These are phyloP conservation scores for Perilla frutescens DNA, from an alignment of 257 asterid species.

Conservation along the genomic window DNA sequence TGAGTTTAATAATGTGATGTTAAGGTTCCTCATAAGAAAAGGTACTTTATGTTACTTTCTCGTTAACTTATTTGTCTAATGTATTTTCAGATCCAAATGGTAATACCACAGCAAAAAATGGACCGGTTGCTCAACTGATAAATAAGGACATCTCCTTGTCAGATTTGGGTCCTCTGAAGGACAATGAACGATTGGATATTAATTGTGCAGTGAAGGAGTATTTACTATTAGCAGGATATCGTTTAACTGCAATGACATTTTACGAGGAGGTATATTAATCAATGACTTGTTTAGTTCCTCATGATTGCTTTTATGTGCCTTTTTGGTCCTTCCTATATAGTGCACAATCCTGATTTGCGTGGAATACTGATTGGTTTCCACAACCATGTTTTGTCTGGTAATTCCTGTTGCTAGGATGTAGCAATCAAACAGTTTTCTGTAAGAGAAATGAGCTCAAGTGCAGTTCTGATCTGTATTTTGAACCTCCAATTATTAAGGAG, in stretches of 20 bases:
- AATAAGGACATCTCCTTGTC: slow-evolving; percentile 59
- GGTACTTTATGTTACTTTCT: slow-evolving; percentile 24
- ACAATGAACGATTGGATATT: slow-evolving; percentile 79
- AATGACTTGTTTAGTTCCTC: slow-evolving; percentile 33
- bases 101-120: slow-evolving; percentile 48
- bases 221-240: slow-evolving; percentile 88
- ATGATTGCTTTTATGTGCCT: slow-evolving; percentile 23
- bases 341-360: not conserved
- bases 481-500: not conserved
- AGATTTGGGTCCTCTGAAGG: slow-evolving; percentile 93
- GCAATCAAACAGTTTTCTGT: not conserved
- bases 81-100: slow-evolving; percentile 56
- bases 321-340: slow-evolving; percentile 26
- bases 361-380: slow-evolving; percentile 21
- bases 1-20: slow-evolving; percentile 27
- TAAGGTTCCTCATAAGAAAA: slow-evolving; percentile 20
- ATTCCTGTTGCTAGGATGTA: slow-evolving; percentile 1
- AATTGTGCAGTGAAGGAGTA: slow-evolving; percentile 98
- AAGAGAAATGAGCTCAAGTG: slow-evolving; percentile 21
- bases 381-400: slow-evolving; percentile 17
- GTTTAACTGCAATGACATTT: slow-evolving; percentile 98
- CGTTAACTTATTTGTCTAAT: slow-evolving; percentile 38
- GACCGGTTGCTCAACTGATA: slow-evolving; percentile 48
- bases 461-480: slow-evolving; percentile 3
- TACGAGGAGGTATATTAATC: slow-evolving; percentile 81